A percentile compares a stretch with the other conserved stretches of the same genome.
Evolutionary conservation across 768 basidiomycete species (phyloP).

Genomic region (Xanthoconium purpureum): DNA sequence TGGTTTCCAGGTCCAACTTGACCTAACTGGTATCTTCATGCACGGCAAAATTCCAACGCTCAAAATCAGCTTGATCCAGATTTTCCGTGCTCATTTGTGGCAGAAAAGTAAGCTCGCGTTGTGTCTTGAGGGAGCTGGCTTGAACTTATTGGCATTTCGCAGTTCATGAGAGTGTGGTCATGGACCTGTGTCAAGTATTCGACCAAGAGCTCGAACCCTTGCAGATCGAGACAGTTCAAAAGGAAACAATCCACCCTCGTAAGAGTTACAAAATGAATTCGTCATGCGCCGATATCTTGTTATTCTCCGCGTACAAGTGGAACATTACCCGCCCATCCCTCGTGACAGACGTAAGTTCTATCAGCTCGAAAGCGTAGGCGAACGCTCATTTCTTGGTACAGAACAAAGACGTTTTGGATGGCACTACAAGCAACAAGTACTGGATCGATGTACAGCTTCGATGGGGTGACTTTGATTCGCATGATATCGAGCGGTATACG

Average conservation of each 20-base stretch:
- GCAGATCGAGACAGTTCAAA: slow-evolving; percentile 98
- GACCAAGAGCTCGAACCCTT: slow-evolving; percentile 98
- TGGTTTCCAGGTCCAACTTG: slow-evolving; percentile 99
- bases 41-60: slow-evolving; percentile 98
- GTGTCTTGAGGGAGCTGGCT: slow-evolving; percentile 8
- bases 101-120: slow-evolving; percentile 80
- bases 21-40: slow-evolving; percentile 97
- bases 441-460: slow-evolving; percentile 96
- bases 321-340: slow-evolving; percentile 96
- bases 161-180: slow-evolving; percentile 91
- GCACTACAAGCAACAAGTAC: slow-evolving; percentile 98
- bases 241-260: slow-evolving; percentile 98
- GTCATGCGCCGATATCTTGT: slow-evolving; percentile 95
- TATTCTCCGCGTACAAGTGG: slow-evolving; percentile 98
- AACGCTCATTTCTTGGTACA: slow-evolving; percentile 29
- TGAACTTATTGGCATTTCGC: slow-evolving; percentile 8
- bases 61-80: slow-evolving; percentile 98
- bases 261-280: slow-evolving; percentile 99
- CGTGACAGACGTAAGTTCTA: slow-evolving; percentile 74
- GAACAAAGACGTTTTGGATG: slow-evolving; percentile 94
- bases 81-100: slow-evolving; percentile 99
- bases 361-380: not conserved
- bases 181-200: slow-evolving; percentile 98
- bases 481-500: slow-evolving; percentile 98
- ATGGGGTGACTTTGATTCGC: slow-evolving; percentile 99